Evolutionary conservation across 768 basidiomycete genomes (phyloP).

Genomic region (Xerocomus potaroensis): DNA sequence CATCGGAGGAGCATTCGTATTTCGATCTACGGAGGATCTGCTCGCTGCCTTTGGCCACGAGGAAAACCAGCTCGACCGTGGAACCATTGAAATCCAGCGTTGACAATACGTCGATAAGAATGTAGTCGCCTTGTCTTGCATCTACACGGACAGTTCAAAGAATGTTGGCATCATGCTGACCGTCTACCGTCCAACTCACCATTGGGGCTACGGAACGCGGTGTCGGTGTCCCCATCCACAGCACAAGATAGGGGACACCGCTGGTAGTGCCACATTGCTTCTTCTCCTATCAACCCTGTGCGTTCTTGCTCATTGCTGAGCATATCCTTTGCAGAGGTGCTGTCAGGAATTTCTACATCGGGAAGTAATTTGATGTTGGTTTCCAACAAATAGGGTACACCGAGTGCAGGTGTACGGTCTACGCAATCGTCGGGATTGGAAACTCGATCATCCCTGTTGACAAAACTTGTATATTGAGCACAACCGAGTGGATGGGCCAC

Average conservation of each 20-base stretch:
- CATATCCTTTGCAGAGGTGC: constrained; percentile 35
- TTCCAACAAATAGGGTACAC: constrained; percentile 46
- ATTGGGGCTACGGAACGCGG: constrained; percentile 46
- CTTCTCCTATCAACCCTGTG: constrained; percentile 31
- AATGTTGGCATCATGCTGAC: constrained; percentile 10
- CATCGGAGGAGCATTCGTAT: constrained; percentile 31
- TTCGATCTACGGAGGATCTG: constrained; percentile 26
- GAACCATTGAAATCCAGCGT: constrained; percentile 17
- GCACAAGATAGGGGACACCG: constrained; percentile 47
- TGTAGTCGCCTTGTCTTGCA: constrained; percentile 33
- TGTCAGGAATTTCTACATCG: constrained; percentile 19
- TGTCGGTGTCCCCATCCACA: constrained; percentile 49
- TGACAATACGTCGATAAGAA: constrained; percentile 37
- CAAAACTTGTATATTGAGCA: constrained; percentile 3
- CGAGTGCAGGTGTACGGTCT: constrained; percentile 39
- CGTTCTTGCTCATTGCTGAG: constrained; percentile 40
- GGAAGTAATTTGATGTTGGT: constrained; percentile 48
- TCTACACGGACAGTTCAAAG: constrained; percentile 16
- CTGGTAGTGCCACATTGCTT: constrained; percentile 36
- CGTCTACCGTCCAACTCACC: constrained; percentile 34
- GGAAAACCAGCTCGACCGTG: constrained; percentile 31
- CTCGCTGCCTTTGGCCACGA: constrained; percentile 34
- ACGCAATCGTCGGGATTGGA: constrained; percentile 3
- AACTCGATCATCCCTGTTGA: constrained; percentile 2
- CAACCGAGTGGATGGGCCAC: constrained; percentile 3